Percentiles rank a stretch among this genome's conserved stretches.
Conservation (phyloP, 2,329 filamentous ascomycete species). For the Neospermospora avenae region DNA sequence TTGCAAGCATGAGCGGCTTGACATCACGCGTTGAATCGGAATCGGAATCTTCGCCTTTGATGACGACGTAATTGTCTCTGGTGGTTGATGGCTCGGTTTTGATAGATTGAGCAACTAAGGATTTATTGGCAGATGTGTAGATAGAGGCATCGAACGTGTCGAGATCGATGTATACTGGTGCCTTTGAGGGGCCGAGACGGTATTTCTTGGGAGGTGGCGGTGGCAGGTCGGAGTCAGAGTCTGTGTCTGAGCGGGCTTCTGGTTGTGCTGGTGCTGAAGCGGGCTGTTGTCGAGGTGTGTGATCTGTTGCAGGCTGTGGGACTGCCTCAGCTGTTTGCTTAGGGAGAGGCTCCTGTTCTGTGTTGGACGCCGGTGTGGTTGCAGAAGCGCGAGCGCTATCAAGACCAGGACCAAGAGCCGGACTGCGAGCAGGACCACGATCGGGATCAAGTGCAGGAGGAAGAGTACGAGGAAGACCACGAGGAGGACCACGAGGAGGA, state of each 20-base stretch:
- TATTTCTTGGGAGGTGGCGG: neutral
- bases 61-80: neutral
- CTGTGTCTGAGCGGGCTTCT: neutral
- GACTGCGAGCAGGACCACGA: no score
- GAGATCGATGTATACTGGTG: neutral
- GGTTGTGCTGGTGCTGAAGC: neutral
- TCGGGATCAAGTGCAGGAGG: neutral
- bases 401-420: neutral
- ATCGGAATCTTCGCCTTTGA: neutral
- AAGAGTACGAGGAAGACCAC: no score
- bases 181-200: neutral
- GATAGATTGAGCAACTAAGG: neutral
- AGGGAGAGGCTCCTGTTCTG: neutral
- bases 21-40: no score
- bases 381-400: neutral
- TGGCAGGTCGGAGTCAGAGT: neutral
- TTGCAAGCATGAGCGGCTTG: neutral
- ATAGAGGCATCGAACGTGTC: neutral
- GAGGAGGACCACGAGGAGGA: no score
- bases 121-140: neutral
- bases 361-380: neutral
- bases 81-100: neutral
- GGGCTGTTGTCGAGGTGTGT: neutral
- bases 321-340: neutral
- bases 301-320: neutral